Percentiles rank a stretch among this genome's conserved stretches.
phyloP scores from a whole-genome alignment of 371 early-diverging fungal species.

The Syncephalastrum sp. region DNA sequence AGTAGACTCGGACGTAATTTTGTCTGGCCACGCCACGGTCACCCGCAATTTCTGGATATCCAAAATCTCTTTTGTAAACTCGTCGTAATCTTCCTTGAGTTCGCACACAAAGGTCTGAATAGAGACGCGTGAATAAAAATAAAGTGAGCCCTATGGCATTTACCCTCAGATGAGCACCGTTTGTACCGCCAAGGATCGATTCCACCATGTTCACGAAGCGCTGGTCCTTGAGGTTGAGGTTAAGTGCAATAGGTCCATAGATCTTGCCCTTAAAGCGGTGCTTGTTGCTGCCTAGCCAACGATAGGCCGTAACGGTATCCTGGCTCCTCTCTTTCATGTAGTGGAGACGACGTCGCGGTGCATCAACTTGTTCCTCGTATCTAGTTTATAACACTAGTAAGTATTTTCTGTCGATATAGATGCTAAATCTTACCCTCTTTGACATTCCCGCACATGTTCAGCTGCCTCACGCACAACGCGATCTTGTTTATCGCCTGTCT shows the following conservation, averaged over 20 bases:
- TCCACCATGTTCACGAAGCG: constrained; percentile 70
- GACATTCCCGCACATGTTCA: constrained; percentile 4
- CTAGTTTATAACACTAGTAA: constrained; percentile 16
- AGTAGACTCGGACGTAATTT: constrained; percentile 31
- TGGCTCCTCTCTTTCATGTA: constrained; percentile 36
- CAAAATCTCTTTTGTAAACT: constrained; percentile 58
- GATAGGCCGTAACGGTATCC: constrained; percentile 57
- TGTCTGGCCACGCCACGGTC: constrained; percentile 55
- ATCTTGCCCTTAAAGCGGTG: constrained; percentile 65
- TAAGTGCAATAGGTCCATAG: constrained; percentile 70
- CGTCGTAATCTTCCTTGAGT: constrained; percentile 72
- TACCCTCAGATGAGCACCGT: constrained; percentile 46
- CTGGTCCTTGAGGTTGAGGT: constrained; percentile 65
- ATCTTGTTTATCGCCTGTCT: too few relatives aligned
- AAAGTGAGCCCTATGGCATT: constrained; percentile 3
- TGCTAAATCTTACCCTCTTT: constrained; percentile 19
- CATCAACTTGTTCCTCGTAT: constrained; percentile 57
- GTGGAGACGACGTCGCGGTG: constrained; percentile 44
- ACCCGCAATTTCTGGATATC: constrained; percentile 60
- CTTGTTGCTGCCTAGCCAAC: constrained; percentile 68
- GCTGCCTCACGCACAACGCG: too few relatives aligned
- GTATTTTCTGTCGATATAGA: too few relatives aligned
- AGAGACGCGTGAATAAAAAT: background rate
- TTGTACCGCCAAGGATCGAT: constrained; percentile 35
- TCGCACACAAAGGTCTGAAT: constrained; percentile 79